phyloP scores from a whole-genome alignment of 371 early-diverging fungal species.

The Thermomucor indicae-seudaticae region DNA sequence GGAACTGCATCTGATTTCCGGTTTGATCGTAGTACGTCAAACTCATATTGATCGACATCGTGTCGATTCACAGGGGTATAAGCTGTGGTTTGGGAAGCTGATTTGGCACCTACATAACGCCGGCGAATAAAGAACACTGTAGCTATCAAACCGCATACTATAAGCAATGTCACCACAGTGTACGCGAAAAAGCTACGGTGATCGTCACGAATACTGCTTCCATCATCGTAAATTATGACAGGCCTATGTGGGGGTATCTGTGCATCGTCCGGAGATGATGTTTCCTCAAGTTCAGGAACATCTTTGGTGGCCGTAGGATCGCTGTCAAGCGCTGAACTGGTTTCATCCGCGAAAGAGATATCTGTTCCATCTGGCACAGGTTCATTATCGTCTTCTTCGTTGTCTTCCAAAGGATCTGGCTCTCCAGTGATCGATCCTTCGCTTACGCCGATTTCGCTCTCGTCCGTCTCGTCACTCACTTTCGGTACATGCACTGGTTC shows the following conservation, averaged over 20 bases:
- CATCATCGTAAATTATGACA: background rate
- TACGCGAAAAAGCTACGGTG: conserved; percentile 14
- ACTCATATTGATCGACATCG: conserved; percentile 15
- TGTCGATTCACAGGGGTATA: conserved; percentile 7
- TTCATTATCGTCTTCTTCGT: background rate
- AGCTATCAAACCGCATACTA: conserved; percentile 8
- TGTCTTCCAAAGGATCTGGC: too few relatives aligned
- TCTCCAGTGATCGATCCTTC: too few relatives aligned
- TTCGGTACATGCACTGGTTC: conserved; percentile 4
- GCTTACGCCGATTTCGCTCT: background rate
- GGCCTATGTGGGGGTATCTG: background rate
- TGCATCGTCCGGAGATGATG: background rate
- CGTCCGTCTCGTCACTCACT: background rate
- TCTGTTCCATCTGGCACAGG: background rate
- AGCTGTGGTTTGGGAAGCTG: conserved; percentile 5
- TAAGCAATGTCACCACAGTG: conserved; percentile 3
- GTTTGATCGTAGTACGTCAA: conserved; percentile 9
- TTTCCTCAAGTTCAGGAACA: too few relatives aligned
- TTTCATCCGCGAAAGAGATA: background rate
- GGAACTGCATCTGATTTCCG: too few relatives aligned
- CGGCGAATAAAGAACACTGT: conserved; percentile 6
- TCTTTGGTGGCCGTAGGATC: background rate
- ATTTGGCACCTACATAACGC: background rate
- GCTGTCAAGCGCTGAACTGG: too few relatives aligned
- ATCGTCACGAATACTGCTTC: background rate